Evolutionary conservation across 2,329 filamentous ascomycete species (phyloP), one percentile per base, ranked within the genome.

Genomic region (Aspergillus sp.): DNA sequence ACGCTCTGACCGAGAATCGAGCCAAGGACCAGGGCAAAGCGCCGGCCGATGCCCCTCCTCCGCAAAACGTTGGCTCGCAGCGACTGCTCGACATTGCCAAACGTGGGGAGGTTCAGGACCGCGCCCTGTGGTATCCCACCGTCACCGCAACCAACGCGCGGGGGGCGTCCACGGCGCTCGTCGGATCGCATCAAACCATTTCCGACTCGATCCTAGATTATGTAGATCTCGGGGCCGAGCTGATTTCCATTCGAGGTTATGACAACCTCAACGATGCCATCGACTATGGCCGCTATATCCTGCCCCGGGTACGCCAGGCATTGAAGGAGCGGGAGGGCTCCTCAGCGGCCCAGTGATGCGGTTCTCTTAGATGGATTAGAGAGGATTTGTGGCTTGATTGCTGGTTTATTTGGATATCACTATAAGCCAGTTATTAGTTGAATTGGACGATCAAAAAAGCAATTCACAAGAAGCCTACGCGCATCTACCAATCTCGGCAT

Each of bases 71-170:
- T 0, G 85, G 84, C 0, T 86, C 84, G 0, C 84, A 86, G 69
- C 77, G 85, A 0, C 69, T 87, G 50, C 77, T 87, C 0, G 84
- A 85, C 9, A 86, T 87, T 63, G 85, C 85, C 29, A 73, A 77
- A 16, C 63, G 66, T 3, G 71, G 71, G 51, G 84, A 86, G 65
- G 81, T 87, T 2, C 85, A 87, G 63, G 85, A 87, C 67, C 82
- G 84, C 18, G 84, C 83, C 1, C 72, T 87, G n/a, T 87, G 85
- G 84, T 87, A 86, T 69, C 84, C 84, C 0, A 87, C 85, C 0
- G 85, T 87, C 4, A 85, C 83, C 2, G 84, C 84, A 1, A 87
- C 85, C 0, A 84, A 84, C 67, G 85, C 85, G 0, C 77, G 83
- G 1, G 85, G 85, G 1, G 85, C 85, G 0, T 85, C 83, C 0